Percentiles rank a stretch among this genome's conserved stretches.
Conservation (phyloP, 331 rosid genomes). For the Telfairia occidentalis region DNA sequence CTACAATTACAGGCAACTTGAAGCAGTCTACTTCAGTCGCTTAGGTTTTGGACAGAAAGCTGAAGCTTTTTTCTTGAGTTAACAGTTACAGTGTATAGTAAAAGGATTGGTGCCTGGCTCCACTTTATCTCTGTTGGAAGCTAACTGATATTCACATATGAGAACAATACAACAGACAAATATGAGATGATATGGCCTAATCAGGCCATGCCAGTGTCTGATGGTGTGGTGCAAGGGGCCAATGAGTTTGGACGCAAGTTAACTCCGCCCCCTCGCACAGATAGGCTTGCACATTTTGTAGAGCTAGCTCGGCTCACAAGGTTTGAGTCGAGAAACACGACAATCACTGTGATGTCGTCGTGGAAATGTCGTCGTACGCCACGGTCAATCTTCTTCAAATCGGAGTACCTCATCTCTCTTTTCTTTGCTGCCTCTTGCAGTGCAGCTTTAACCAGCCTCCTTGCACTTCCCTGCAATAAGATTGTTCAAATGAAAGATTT, state of each 20-base stretch:
- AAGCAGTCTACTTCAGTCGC: conserved; percentile 6
- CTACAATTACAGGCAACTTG: conserved; percentile 11
- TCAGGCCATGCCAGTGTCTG: conserved; percentile 8
- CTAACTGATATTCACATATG: conserved; percentile 10
- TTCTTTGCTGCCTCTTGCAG: conserved; percentile 61
- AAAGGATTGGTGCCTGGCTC: conserved; percentile 13
- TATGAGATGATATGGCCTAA: not conserved
- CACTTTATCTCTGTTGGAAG: conserved; percentile 9
- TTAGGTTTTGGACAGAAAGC: conserved; percentile 5
- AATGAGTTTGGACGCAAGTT: conserved; percentile 14
- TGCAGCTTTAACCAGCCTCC: conserved; percentile 62
- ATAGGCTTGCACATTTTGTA: not conserved
- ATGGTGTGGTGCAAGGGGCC: conserved; percentile 15
- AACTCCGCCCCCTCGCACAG: conserved; percentile 14
- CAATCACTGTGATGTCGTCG: conserved; percentile 70
- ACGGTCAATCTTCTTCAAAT: conserved; percentile 41
- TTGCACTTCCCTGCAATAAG: conserved; percentile 59
- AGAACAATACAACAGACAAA: conserved; percentile 1
- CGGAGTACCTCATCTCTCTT: conserved; percentile 49
- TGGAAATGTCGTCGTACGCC: conserved; percentile 66
- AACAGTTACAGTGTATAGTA: conserved; percentile 11
- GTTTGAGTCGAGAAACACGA: conserved; percentile 43
- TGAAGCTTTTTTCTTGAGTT: conserved; percentile 11
- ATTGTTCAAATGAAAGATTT: conserved; percentile 1
- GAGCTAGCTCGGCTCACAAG: conserved; percentile 17